These are phyloP conservation scores for Bauhinia variegata DNA, from an alignment of 306 rosid genomes.

Conservation along the genomic window DNA sequence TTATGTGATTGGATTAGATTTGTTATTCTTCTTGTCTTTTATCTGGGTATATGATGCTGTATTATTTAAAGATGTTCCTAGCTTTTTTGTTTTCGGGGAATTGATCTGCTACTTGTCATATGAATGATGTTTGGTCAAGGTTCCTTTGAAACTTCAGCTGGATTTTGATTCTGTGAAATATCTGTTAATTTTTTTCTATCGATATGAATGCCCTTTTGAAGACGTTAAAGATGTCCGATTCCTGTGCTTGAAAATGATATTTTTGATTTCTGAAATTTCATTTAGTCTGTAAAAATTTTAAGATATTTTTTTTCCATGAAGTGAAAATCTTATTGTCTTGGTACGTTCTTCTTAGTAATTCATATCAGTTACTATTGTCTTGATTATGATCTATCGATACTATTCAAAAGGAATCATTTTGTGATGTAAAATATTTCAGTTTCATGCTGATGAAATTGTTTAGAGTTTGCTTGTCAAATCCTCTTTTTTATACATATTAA, in stretches of 20 bases:
- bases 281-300: no score
- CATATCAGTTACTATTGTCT: constrained; percentile 9
- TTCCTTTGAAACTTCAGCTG: constrained; percentile 26
- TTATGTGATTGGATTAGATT: constrained; percentile 30
- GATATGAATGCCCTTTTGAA: constrained; percentile 28
- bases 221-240: constrained; percentile 3
- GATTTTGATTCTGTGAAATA: constrained; percentile 12
- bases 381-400: constrained; percentile 18
- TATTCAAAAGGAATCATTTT: constrained; percentile 7
- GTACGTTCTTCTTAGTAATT: constrained; percentile 24
- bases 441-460: background rate
- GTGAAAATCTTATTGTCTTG: constrained; percentile 16
- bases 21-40: constrained; percentile 21
- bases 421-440: background rate
- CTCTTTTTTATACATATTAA: no score
- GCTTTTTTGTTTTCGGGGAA: constrained; percentile 33
- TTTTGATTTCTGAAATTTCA: constrained; percentile 6
- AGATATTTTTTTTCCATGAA: background rate
- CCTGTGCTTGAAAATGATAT: constrained; percentile 26
- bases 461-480: background rate
- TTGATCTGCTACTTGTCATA: constrained; percentile 32
- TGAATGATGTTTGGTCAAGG: constrained; percentile 28
- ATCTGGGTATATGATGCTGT: constrained; percentile 25
- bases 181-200: background rate
- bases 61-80: constrained; percentile 21